Base-by-base conservation (phyloP, 2,329 filamentous ascomycete genomes). In the Botrytis elliptica region DNA sequence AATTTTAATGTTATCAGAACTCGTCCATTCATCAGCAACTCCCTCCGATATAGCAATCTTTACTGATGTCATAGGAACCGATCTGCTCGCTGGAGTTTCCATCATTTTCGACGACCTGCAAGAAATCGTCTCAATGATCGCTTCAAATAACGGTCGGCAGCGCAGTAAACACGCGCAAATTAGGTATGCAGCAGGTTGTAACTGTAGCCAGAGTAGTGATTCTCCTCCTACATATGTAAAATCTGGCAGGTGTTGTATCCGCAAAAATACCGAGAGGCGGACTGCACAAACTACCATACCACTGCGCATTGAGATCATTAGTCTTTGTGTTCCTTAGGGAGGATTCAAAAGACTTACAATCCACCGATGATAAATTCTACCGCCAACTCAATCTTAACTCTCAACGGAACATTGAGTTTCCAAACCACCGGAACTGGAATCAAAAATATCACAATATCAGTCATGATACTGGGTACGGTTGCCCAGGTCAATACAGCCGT, bases 241-340 rank as follows among this genome's bases (percentile, higher is more conserved):
- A 10, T 22, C 46, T 49, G 46, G 20, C 20, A 49, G 9, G 20
- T 49, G 20, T 4, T 25, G 20, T 49, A 49, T 10, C 46, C 20
- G 46, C 22, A 49, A 25, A 1, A 49, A 25, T 10, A 49, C 20
- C 46, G 46, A 49, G 9, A 12, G 4, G 8, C 46, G 20, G 9
- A 49, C 20, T 10, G 46, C 46, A 10, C 20, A 49, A 9, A 25
- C 20, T 49, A 49, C 20, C 20, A 49, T 25, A 25, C 46, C 46
- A 25, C 46, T 49, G 20, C 9, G 3, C 46, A 9, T 9, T 9
- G 20, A 49, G 46, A 49, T 4, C 20, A 9, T 49, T 49, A 12
- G 46, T 25, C 0, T 49, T 49, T 22, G 8, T 25, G 10, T 49
- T 1, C 10, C 0, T 10, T 9, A 9, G 20, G 1, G 46, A 0